These are phyloP conservation scores for Brassica carinata DNA, from an alignment of 345 rosid genomes.

Conservation along the genomic window DNA sequence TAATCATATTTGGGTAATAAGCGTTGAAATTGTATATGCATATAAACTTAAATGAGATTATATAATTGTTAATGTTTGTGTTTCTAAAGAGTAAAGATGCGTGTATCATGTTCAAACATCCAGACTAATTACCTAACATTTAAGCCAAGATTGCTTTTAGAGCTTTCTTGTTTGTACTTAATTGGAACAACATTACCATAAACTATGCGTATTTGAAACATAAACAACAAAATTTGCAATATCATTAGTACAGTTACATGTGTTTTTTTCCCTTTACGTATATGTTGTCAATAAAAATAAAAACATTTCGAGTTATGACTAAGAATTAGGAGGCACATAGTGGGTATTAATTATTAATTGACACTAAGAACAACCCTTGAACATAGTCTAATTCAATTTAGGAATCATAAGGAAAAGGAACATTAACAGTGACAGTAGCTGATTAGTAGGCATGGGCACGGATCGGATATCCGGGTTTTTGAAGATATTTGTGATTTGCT, in stretches of 20 bases:
- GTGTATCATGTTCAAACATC: slow-evolving; percentile 16
- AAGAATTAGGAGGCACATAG: not conserved
- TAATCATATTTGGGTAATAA: not conserved
- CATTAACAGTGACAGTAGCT: slow-evolving; percentile 31
- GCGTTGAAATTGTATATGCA: slow-evolving; percentile 16
- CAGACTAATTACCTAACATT: not conserved
- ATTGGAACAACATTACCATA: not conserved
- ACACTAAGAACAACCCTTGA: slow-evolving; percentile 24
- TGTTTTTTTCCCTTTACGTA: not conserved
- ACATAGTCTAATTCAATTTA: slow-evolving; percentile 29
- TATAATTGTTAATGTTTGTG: not conserved
- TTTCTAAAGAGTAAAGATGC: not conserved
- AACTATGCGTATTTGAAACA: not conserved
- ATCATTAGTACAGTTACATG: not conserved
- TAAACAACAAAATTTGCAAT: not conserved
- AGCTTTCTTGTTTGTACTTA: not conserved
- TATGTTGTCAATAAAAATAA: not conserved
- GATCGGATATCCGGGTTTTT: too few species aligned
- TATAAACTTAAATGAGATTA: not conserved
- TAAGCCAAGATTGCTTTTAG: not conserved
- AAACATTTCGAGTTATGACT: not conserved
- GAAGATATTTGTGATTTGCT: too few species aligned
- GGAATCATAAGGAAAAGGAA: slow-evolving; percentile 19
- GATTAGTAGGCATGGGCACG: not conserved
- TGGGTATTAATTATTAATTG: not conserved